phyloP scores from a whole-genome alignment of 1,139 yeast genomes.

The Yamadazyma friedrichii region DNA sequence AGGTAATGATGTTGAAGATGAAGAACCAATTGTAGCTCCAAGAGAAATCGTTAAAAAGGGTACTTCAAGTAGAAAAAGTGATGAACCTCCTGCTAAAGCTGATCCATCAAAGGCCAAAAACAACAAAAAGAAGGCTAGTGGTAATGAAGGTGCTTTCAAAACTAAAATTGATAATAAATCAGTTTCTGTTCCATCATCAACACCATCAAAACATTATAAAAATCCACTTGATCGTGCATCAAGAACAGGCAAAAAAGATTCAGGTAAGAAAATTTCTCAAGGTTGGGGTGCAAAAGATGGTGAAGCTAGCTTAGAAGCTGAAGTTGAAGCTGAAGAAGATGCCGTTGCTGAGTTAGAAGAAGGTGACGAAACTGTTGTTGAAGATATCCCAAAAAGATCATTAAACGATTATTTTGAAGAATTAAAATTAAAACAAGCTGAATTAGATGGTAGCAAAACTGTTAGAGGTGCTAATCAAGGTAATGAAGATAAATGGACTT shows the following conservation, averaged over 20 bases:
- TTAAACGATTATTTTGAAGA: slow-evolving; percentile 74
- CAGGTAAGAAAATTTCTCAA: slow-evolving; percentile 78
- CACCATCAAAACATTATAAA: slow-evolving; percentile 57
- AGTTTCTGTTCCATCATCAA: slow-evolving; percentile 56
- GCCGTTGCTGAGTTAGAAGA: slow-evolving; percentile 49
- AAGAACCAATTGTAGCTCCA: slow-evolving; percentile 52
- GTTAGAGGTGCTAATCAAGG: slow-evolving; percentile 62
- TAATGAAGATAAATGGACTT: slow-evolving; percentile 58
- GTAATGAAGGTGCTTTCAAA: slow-evolving; percentile 89
- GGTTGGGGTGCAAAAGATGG: slow-evolving; percentile 81
- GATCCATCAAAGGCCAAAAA: slow-evolving; percentile 81
- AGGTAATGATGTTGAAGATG: slow-evolving; percentile 81
- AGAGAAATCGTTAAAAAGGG: slow-evolving; percentile 79
- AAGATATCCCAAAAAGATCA: slow-evolving; percentile 46
- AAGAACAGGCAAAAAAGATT: slow-evolving; percentile 78
- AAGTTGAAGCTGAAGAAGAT: slow-evolving; percentile 61
- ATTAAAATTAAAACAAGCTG: slow-evolving; percentile 48
- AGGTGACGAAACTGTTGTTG: slow-evolving; percentile 41
- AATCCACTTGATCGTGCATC: slow-evolving; percentile 80
- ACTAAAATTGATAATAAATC: slow-evolving; percentile 74
- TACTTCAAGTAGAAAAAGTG: slow-evolving; percentile 87
- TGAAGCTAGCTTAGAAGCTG: slow-evolving; percentile 51
- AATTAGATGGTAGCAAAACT: slow-evolving; percentile 39
- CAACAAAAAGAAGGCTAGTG: slow-evolving; percentile 68
- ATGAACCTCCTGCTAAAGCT: slow-evolving; percentile 80